Evolutionary conservation across 257 asterid species (phyloP).

Genomic region (Henckelia pumila): DNA sequence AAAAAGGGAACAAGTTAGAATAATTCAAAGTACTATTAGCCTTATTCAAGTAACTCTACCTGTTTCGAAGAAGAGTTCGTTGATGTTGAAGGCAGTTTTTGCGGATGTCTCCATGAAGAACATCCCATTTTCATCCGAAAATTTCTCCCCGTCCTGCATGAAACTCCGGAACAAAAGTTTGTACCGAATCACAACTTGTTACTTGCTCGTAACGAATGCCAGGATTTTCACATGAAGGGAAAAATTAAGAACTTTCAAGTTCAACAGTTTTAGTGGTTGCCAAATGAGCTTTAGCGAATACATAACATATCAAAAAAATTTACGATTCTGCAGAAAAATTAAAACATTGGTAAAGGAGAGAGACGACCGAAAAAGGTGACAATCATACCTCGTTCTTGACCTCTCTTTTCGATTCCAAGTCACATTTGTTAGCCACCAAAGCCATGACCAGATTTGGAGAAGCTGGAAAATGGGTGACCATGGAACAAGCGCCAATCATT

Average conservation of each 20-base stretch:
- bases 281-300: neutral
- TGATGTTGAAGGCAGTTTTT: constrained; percentile 34
- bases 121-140: constrained; percentile 31
- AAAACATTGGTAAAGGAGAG: neutral
- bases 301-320: neutral
- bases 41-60: constrained; percentile 14
- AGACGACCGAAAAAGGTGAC: neutral
- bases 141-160: constrained; percentile 32
- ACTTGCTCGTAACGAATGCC: neutral
- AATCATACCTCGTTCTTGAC: constrained; percentile 30
- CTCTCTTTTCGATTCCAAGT: constrained; percentile 26
- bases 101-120: constrained; percentile 34
- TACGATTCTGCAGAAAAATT: neutral
- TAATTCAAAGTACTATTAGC: neutral
- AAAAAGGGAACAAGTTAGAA: neutral
- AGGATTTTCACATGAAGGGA: neutral
- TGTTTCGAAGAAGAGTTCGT: constrained; percentile 31
- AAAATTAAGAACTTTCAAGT: no score
- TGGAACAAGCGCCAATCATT: neutral
- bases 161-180: neutral
- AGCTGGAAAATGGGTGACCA: constrained; percentile 4
- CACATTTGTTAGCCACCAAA: constrained; percentile 38
- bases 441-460: constrained; percentile 28
- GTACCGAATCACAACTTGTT: neutral
- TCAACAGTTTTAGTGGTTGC: no score